These are phyloP conservation scores for Magnaporthiopsis poae DNA, from an alignment of 2,329 filamentous ascomycete genomes.

Conservation along the genomic window DNA sequence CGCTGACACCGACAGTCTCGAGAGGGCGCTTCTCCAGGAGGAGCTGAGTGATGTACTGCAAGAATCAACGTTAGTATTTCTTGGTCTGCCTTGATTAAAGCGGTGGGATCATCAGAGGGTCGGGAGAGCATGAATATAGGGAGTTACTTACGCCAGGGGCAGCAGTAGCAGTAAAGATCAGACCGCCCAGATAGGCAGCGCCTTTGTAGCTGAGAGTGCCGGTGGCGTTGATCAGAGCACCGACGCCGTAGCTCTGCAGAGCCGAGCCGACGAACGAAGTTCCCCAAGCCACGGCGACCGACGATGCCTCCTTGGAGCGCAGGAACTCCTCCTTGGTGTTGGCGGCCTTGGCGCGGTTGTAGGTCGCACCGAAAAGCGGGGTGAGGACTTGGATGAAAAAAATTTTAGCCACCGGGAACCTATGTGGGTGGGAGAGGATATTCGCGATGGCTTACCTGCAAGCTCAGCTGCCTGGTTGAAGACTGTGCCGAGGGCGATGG, in stretches of 20 bases:
- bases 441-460: conserved; percentile 34
- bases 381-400: conserved; percentile 48
- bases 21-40: conserved; percentile 84
- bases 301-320: conserved; percentile 81
- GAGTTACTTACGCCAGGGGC: conserved; percentile 64
- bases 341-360: conserved; percentile 80
- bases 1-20: conserved; percentile 79
- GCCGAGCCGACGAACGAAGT: conserved; percentile 82
- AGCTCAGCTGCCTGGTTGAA: conserved; percentile 92
- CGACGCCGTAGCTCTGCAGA: conserved; percentile 81
- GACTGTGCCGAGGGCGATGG: conserved; percentile 87
- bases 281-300: conserved; percentile 80
- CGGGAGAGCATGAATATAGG: neutral
- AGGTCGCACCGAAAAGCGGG: conserved; percentile 87
- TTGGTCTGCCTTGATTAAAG: neutral
- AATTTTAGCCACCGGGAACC: too few species aligned
- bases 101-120: neutral
- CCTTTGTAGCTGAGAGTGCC: conserved; percentile 95
- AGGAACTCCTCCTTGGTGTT: conserved; percentile 94
- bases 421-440: neutral
- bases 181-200: conserved; percentile 78
- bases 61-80: conserved; percentile 11
- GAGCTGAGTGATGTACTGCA: conserved; percentile 73
- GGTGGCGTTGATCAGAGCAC: conserved; percentile 85
- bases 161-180: conserved; percentile 86